Evolutionary conservation across 2,329 filamentous ascomycete genomes (phyloP), one percentile per base, ranked within the genome.

Genomic region (Penicillium sp.): DNA sequence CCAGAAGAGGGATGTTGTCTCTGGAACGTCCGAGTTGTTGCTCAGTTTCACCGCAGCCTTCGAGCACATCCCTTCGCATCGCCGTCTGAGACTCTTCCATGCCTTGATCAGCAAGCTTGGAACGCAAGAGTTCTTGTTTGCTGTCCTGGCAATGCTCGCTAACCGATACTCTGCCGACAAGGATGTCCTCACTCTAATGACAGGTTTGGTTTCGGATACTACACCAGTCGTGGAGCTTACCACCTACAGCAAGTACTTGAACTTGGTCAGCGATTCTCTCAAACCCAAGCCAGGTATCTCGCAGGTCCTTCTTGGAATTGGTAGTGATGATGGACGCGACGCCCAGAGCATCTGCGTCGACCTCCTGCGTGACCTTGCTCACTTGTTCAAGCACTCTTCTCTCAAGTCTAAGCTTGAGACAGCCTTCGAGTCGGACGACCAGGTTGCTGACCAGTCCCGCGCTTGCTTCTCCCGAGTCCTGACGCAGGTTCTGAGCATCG

Each of bases 41-140:
- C 82, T 95, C 40, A 97, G 92, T 77, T 99, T 99, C 70, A 93
- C 91, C 18, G 91, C 92, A 8, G 94, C 95, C 0, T 99, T 95
- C 72, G 92, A 97, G 70, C 94, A 99, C 69, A 92, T 99, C 60
- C 94, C 94, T 6, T 83, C 87, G 9, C 92, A 97, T 72, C 84
- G 94, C 54, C 86, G 91, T 61, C 84, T 90, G 31, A 86, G 86
- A 39, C 79, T 99, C 7, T 99, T 97, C 74, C 82, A 88, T 51
- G 90, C 93, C 48, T 79, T 99, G 18, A 86, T 94, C 23, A 85
- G 90, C 65, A 95, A 92, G 12, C 80, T 99, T 4, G 93, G 93
- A 3, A 82, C 91, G 0, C 82, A 88, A 50, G 92, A 97, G 58
- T 96, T 95, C 66, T 79, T 97, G 25, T 96, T 91, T 65, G 91